These are phyloP conservation scores for Silene vulgaris DNA, from an alignment of 179 eudicot species.

Conservation along the genomic window DNA sequence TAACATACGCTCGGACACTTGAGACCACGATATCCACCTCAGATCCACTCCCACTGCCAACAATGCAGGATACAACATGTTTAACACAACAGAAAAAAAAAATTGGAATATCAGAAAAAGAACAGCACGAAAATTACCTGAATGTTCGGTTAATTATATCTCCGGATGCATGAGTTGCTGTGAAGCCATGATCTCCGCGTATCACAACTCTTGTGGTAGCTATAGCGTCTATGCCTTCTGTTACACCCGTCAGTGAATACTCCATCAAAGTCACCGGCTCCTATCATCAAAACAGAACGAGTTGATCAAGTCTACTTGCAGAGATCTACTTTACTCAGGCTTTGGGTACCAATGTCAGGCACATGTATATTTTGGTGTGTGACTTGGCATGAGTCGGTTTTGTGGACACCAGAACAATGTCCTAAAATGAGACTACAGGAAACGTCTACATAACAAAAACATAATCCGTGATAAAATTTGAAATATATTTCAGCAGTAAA, in stretches of 20 bases:
- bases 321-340: background rate
- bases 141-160: constrained; percentile 49
- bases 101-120: background rate
- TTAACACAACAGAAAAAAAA: background rate
- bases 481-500: background rate
- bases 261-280: constrained; percentile 74
- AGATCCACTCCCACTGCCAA: constrained; percentile 78
- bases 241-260: constrained; percentile 73
- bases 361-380: no score
- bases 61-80: constrained; percentile 10
- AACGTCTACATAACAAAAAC: no score
- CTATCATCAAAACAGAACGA: constrained; percentile 34
- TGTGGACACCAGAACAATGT: no score
- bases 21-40: constrained; percentile 89
- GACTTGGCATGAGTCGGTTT: no score
- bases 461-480: no score
- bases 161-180: constrained; percentile 62
- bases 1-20: constrained; percentile 80
- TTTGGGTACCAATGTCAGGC: no score
- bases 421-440: no score
- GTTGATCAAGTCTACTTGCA: background rate
- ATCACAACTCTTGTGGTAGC: constrained; percentile 75
- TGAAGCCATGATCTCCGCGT: constrained; percentile 45
- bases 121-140: constrained; percentile 38
- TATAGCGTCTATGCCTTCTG: constrained; percentile 90